Percentiles rank a stretch among this genome's conserved stretches.
Evolutionary conservation across 2,329 filamentous ascomycete genomes (phyloP).

Genomic region (Aspergillus nomiae): DNA sequence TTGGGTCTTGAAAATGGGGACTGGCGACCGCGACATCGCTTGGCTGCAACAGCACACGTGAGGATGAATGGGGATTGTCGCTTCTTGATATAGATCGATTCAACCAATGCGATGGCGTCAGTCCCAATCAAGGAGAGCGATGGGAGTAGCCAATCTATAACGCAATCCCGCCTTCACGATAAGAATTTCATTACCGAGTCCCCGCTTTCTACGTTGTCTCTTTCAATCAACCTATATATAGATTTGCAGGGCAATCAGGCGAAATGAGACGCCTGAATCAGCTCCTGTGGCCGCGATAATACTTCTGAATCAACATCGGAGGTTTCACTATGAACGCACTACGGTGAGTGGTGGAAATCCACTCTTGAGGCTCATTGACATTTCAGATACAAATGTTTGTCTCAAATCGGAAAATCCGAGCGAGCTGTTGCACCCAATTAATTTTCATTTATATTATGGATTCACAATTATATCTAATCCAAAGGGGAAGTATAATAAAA

Average conservation of each 20-base stretch:
- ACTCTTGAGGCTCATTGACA: neutral
- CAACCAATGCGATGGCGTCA: neutral
- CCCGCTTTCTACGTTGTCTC: neutral
- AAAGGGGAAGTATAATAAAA: neutral
- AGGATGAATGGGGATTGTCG: slow-evolving; percentile 16
- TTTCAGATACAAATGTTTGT: neutral
- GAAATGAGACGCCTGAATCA: slow-evolving; percentile 1
- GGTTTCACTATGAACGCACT: neutral
- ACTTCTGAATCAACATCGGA: neutral
- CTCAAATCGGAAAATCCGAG: neutral
- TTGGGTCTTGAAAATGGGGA: neutral
- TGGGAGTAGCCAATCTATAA: neutral
- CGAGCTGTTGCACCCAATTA: neutral
- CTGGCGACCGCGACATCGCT: neutral
- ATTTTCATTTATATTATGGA: neutral
- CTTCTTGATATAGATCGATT: neutral
- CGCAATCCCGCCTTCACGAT: neutral
- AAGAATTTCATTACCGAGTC: slow-evolving; percentile 1
- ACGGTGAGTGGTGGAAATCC: neutral
- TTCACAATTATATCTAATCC: neutral
- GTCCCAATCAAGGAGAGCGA: neutral
- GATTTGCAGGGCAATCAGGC: neutral
- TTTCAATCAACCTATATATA: slow-evolving; percentile 1
- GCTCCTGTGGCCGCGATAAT: neutral
- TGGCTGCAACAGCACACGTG: slow-evolving; percentile 19